Evolutionary conservation across 2,329 filamentous ascomycete species (phyloP).

Genomic region (Epichloe bromicola): DNA sequence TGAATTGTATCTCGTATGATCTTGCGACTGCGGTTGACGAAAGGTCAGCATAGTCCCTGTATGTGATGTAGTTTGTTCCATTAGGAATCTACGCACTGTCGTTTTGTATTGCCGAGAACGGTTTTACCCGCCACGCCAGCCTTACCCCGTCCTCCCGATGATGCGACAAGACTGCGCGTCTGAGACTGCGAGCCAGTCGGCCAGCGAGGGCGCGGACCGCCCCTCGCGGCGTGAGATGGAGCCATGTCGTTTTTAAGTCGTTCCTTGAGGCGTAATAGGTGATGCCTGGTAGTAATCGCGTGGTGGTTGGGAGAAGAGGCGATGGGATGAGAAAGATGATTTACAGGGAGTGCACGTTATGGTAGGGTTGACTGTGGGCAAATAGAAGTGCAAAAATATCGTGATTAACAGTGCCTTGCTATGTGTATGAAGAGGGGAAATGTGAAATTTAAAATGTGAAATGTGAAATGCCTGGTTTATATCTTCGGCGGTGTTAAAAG

Average conservation of each 20-base stretch:
- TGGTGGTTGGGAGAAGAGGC: neutral
- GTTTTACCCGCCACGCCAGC: constrained; percentile 4
- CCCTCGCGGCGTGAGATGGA: neutral
- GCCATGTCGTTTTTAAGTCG: neutral
- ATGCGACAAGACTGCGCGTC: neutral
- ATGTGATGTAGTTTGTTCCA: neutral
- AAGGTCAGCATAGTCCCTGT: neutral
- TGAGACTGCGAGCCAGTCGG: neutral
- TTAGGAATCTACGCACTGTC: neutral
- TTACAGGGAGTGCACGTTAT: no score
- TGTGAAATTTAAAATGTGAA: no score
- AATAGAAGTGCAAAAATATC: no score
- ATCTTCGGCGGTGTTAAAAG: no score
- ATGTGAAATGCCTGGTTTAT: no score
- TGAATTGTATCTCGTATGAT: constrained; percentile 8
- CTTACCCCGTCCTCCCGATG: neutral
- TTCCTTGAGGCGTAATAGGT: no score
- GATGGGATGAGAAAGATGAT: neutral
- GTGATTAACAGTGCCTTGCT: no score
- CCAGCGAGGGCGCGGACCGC: neutral
- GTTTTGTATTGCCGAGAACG: neutral
- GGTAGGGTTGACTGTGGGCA: no score
- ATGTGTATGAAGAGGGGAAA: no score
- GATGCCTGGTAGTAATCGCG: no score
- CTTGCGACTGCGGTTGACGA: constrained; percentile 6